Evolutionary conservation across 768 basidiomycete genomes (phyloP).

Genomic region (Mycena haematopus): DNA sequence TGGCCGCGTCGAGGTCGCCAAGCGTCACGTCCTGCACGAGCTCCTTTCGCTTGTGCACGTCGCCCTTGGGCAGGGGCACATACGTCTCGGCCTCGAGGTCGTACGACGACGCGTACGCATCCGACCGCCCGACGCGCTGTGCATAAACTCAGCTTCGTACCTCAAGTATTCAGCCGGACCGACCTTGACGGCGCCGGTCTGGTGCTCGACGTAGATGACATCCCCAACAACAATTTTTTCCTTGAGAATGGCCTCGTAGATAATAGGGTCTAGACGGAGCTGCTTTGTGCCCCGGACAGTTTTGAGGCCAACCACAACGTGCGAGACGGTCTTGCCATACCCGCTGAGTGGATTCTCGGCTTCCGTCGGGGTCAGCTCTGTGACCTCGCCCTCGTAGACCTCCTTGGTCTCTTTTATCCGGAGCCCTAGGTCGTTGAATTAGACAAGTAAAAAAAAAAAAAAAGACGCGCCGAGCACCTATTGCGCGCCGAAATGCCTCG

Average conservation of each 20-base stretch:
- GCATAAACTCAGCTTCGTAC: background rate
- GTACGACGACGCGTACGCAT: constrained; percentile 96
- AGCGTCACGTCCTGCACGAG: constrained; percentile 94
- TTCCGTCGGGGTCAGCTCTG: constrained; percentile 94
- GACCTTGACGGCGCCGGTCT: constrained; percentile 95
- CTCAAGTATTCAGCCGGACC: constrained; percentile 19
- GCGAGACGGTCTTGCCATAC: constrained; percentile 98
- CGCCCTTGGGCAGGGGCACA: constrained; percentile 95
- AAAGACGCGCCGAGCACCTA: constrained; percentile 62
- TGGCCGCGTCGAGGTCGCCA: constrained; percentile 95
- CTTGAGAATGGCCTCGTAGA: constrained; percentile 97
- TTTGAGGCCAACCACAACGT: constrained; percentile 95
- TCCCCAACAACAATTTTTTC: constrained; percentile 97
- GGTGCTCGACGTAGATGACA: constrained; percentile 93
- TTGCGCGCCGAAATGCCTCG: constrained; percentile 93
- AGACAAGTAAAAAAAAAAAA: background rate
- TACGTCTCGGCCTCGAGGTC: constrained; percentile 99
- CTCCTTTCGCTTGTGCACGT: constrained; percentile 95
- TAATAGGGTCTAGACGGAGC: constrained; percentile 89
- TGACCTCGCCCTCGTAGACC: constrained; percentile 98
- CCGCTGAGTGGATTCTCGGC: constrained; percentile 97
- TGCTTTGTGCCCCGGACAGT: constrained; percentile 94
- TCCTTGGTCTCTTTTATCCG: constrained; percentile 99
- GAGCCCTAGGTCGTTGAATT: constrained; percentile 61
- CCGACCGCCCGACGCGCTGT: constrained; percentile 93